Conservation (phyloP, 1,139 yeast genomes). For the Petasospora rhodanensis region DNA sequence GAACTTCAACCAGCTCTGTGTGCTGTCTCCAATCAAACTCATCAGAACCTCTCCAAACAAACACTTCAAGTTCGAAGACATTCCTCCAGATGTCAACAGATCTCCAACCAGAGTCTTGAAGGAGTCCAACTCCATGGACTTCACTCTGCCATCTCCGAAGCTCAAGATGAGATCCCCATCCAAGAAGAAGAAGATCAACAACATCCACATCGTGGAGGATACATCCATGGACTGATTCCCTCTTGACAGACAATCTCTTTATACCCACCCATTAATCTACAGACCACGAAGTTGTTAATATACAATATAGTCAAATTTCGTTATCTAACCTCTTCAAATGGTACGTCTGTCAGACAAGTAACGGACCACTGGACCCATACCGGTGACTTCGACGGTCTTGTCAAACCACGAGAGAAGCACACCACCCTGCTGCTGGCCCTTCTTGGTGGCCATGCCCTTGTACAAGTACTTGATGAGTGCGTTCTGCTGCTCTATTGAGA, state of each 20-base stretch:
- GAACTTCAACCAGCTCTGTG: slow-evolving; percentile 6
- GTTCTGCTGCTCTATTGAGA: slow-evolving; percentile 66
- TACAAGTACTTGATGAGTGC: slow-evolving; percentile 80
- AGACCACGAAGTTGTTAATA: too few species aligned
- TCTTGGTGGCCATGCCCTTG: slow-evolving; percentile 73
- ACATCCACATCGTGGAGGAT: slow-evolving; percentile 9
- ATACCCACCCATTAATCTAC: not conserved
- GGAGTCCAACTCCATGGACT: slow-evolving; percentile 16
- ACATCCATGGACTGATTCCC: slow-evolving; percentile 8
- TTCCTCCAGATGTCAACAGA: too few species aligned
- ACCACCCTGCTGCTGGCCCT: slow-evolving; percentile 86
- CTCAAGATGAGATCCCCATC: slow-evolving; percentile 16
- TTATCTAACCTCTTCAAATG: slow-evolving; percentile 35
- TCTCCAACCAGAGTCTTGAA: too few species aligned
- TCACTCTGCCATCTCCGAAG: slow-evolving; percentile 11
- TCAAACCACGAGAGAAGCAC: slow-evolving; percentile 88
- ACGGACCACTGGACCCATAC: slow-evolving; percentile 86
- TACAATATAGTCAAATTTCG: slow-evolving; percentile 1
- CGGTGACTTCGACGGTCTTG: slow-evolving; percentile 76
- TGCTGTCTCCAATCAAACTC: slow-evolving; percentile 18
- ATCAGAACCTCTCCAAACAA: slow-evolving; percentile 14
- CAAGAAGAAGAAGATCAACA: slow-evolving; percentile 18
- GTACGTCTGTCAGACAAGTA: slow-evolving; percentile 83
- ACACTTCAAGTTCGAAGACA: slow-evolving; percentile 16
- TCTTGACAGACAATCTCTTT: too few species aligned